Conservation (phyloP, 805 yeast genomes). For the Spathaspora boniae region DNA sequence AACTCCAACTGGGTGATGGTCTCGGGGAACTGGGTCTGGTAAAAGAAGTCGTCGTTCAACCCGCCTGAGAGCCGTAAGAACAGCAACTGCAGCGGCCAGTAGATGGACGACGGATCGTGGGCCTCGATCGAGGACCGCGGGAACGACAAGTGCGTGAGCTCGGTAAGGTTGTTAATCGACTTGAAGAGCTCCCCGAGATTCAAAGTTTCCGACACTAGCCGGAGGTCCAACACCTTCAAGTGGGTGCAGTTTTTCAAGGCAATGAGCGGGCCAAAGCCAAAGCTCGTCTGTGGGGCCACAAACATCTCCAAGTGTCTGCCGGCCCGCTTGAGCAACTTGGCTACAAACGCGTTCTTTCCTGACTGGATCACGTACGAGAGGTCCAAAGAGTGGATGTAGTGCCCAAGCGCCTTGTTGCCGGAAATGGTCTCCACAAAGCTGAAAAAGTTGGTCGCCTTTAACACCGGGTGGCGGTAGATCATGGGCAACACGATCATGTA, state of each 20-base stretch:
- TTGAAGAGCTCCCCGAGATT: slow-evolving; percentile 75
- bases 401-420: slow-evolving; percentile 48
- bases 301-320: slow-evolving; percentile 61
- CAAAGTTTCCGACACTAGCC: slow-evolving; percentile 66
- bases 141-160: slow-evolving; percentile 73
- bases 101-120: slow-evolving; percentile 46
- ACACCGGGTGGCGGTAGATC: slow-evolving; percentile 60
- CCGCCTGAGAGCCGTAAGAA: slow-evolving; percentile 85
- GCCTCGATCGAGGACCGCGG: slow-evolving; percentile 85
- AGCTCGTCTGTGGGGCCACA: slow-evolving; percentile 91
- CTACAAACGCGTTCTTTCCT: slow-evolving; percentile 88
- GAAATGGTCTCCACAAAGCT: slow-evolving; percentile 69
- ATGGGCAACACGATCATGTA: slow-evolving; percentile 59
- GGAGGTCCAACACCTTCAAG: slow-evolving; percentile 8
- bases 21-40: slow-evolving; percentile 65
- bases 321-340: slow-evolving; percentile 77
- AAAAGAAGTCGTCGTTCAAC: slow-evolving; percentile 74
- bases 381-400: slow-evolving; percentile 63
- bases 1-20: slow-evolving; percentile 71
- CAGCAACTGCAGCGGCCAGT: slow-evolving; percentile 79
- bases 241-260: slow-evolving; percentile 64
- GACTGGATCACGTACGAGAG: slow-evolving; percentile 78
- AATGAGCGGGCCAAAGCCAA: slow-evolving; percentile 87
- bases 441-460: slow-evolving; percentile 65
- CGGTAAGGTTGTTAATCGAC: slow-evolving; percentile 60